phyloP scores from a whole-genome alignment of 441 rosid species.

The Erodium moschatum region DNA sequence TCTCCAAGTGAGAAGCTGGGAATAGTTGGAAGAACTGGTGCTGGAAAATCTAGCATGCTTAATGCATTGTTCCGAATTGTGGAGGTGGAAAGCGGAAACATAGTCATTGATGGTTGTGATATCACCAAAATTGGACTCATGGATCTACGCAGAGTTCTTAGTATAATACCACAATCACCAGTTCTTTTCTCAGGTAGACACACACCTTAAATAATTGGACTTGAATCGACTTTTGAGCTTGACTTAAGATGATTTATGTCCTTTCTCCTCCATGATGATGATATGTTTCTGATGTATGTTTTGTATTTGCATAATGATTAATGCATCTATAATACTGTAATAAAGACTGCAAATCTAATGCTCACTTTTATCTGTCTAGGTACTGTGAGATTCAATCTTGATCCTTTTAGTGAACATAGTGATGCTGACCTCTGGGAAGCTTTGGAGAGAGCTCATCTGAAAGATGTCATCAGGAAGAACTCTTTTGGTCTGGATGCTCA shows the following conservation, averaged over 20 bases:
- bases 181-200: conserved; percentile 84
- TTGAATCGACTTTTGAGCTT: neutral
- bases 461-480: conserved; percentile 69
- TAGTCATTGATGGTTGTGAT: conserved; percentile 66
- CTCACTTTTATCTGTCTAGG: conserved; percentile 33
- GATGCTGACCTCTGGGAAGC: conserved; percentile 94
- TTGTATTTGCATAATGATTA: neutral
- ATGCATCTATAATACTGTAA: neutral
- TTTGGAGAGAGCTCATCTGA: conserved; percentile 82
- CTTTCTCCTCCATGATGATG: neutral
- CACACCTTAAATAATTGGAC: conserved; percentile 6
- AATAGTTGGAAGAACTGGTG: conserved; percentile 93
- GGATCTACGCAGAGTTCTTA: conserved; percentile 83
- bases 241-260: neutral
- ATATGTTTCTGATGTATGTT: neutral
- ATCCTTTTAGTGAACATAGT: conserved; percentile 83
- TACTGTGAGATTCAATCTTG: conserved; percentile 84
- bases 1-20: conserved; percentile 81
- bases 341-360: neutral
- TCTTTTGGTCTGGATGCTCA: conserved; percentile 74
- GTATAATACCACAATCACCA: conserved; percentile 88
- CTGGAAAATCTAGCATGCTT: conserved; percentile 90
- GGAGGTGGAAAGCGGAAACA: conserved; percentile 75
- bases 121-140: conserved; percentile 62
- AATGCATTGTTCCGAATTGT: conserved; percentile 87